Percentiles rank a stretch among this genome's conserved stretches.
Conservation (phyloP, 345 rosid species). For the Chamaenerion angustifolium region DNA sequence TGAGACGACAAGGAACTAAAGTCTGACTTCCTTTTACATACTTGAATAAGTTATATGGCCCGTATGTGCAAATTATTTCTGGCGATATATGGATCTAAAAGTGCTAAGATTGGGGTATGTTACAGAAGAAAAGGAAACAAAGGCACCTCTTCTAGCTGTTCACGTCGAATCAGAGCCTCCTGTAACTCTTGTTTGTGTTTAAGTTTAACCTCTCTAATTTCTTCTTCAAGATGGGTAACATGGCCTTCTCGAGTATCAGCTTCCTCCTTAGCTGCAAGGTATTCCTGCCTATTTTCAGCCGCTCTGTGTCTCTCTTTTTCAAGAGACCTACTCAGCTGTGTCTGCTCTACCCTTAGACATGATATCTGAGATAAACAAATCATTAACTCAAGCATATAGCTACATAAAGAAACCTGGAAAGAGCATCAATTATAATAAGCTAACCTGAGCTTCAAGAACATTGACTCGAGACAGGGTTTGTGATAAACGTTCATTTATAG, state of each 20-base stretch:
- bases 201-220: slow-evolving; percentile 63
- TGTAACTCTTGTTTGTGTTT: slow-evolving; percentile 90
- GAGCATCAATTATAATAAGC: slow-evolving; percentile 9
- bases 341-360: slow-evolving; percentile 91
- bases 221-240: slow-evolving; percentile 74
- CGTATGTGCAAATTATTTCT: too few species aligned
- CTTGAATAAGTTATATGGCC: too few species aligned
- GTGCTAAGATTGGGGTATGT: too few species aligned
- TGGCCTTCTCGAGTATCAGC: slow-evolving; percentile 93
- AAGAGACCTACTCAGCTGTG: slow-evolving; percentile 80
- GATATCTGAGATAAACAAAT: slow-evolving; percentile 50
- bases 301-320: slow-evolving; percentile 99
- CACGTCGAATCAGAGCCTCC: slow-evolving; percentile 59
- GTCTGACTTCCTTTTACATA: too few species aligned
- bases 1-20: too few species aligned
- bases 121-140: not conserved
- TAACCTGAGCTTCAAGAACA: slow-evolving; percentile 98
- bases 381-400: slow-evolving; percentile 10
- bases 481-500: slow-evolving; percentile 82
- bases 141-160: slow-evolving; percentile 74
- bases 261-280: slow-evolving; percentile 93
- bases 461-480: slow-evolving; percentile 88
- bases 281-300: slow-evolving; percentile 92
- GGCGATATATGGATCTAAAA: too few species aligned
- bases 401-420: slow-evolving; percentile 4